Conservation (phyloP, 805 yeast genomes). For the Ogataea parapolymorpha region DNA sequence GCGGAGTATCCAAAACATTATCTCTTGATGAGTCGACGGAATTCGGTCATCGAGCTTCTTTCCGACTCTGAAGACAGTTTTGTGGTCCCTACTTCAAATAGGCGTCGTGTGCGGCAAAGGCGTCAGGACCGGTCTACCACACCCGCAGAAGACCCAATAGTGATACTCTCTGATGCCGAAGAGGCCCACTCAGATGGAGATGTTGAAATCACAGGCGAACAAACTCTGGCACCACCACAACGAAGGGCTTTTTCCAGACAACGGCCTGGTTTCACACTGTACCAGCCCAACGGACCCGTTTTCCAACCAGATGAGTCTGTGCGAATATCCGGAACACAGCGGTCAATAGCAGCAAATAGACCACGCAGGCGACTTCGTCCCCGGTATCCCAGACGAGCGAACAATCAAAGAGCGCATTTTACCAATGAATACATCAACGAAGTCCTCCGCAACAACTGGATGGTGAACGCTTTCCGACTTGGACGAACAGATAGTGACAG, state of each 20-base stretch:
- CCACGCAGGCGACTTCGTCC: constrained; percentile 7
- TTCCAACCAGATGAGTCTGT: constrained; percentile 12
- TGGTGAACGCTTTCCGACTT: constrained; percentile 10
- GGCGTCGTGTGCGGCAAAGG: constrained; percentile 5
- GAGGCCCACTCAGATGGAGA: constrained; percentile 21
- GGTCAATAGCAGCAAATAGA: not conserved
- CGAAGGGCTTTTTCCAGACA: constrained; percentile 15
- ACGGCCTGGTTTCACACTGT: constrained; percentile 13
- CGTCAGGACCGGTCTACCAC: constrained; percentile 5
- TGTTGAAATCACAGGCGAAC: constrained; percentile 24
- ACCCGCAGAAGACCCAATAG: constrained; percentile 18
- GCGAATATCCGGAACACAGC: constrained; percentile 6
- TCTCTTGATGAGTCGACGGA: constrained; percentile 6
- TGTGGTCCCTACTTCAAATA: constrained; percentile 2
- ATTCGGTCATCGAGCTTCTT: constrained; percentile 17
- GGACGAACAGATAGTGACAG: constrained; percentile 2
- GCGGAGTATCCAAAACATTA: not conserved
- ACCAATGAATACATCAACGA: not conserved
- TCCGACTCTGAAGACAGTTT: constrained; percentile 16
- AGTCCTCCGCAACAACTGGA: not conserved
- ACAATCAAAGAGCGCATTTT: not conserved
- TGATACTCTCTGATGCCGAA: constrained; percentile 22
- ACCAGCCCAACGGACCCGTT: constrained; percentile 16
- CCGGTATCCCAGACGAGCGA: constrained; percentile 1
- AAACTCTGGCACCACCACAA: constrained; percentile 12